These are phyloP conservation scores for Neurospora hispaniola DNA, from an alignment of 495 filamentous ascomycete species.

Conservation along the genomic window DNA sequence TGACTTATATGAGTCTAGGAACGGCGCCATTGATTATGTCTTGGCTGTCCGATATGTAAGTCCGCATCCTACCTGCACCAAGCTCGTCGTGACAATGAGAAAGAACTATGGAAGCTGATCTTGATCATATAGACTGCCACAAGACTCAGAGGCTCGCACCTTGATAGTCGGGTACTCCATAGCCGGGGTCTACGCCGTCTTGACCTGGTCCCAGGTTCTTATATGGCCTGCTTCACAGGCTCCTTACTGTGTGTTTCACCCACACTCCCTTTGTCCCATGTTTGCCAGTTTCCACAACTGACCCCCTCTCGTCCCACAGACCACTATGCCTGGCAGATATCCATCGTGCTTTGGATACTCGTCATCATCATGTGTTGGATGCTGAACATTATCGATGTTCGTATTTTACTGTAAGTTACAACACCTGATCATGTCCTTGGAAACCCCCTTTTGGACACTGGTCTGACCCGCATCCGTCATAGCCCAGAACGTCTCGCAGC, in stretches of 20 bases:
- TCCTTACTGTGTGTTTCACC: conserved; percentile 23
- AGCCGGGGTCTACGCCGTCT: conserved; percentile 28
- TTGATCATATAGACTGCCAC: conserved; percentile 13
- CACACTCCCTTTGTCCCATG: neutral
- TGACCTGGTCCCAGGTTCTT: conserved; percentile 32
- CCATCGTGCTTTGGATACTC: conserved; percentile 26
- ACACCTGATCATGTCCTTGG: neutral
- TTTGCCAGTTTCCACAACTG: neutral
- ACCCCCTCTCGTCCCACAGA: conserved; percentile 13
- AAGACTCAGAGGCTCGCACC: conserved; percentile 30
- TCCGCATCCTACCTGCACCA: neutral
- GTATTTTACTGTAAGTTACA: neutral
- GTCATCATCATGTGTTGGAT: conserved; percentile 17
- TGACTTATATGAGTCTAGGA: conserved; percentile 27
- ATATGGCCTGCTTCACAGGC: conserved; percentile 33
- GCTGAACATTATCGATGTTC: conserved; percentile 10
- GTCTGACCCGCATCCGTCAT: too few relatives aligned
- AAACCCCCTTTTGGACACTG: too few relatives aligned
- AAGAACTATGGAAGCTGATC: neutral
- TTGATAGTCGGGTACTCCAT: conserved; percentile 30
- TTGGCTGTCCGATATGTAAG: conserved; percentile 30
- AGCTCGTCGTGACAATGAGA: neutral
- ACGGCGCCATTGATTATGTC: conserved; percentile 31
- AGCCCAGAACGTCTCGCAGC: neutral
- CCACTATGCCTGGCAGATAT: conserved; percentile 28